A percentile compares a stretch with the other conserved stretches of the same genome.
Conservation (phyloP, 768 basidiomycete genomes). For the Boletus coccyginus region DNA sequence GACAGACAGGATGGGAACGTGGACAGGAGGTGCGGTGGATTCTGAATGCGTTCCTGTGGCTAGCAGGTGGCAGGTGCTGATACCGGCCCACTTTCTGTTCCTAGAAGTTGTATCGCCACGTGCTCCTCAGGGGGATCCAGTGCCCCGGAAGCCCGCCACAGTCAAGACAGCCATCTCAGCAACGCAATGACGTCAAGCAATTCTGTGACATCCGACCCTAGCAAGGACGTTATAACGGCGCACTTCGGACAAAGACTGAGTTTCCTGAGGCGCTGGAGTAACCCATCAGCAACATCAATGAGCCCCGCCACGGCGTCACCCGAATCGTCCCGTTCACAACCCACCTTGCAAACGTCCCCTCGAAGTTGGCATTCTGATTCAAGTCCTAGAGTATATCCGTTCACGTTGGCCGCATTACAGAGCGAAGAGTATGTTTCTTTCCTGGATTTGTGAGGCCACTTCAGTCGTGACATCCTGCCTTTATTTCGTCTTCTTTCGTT, state of each 20-base stretch:
- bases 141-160: not conserved
- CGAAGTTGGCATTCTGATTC: not conserved
- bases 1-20: not conserved
- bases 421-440: slow-evolving; percentile 25
- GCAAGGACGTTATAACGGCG: not conserved
- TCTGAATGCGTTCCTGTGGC: not conserved
- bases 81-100: not conserved
- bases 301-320: not conserved
- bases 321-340: not conserved
- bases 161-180: not conserved
- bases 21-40: slow-evolving; percentile 8
- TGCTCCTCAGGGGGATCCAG: slow-evolving; percentile 12
- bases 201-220: not conserved
- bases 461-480: not conserved
- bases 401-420: slow-evolving; percentile 9
- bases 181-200: not conserved
- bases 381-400: not conserved
- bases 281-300: not conserved
- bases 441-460: slow-evolving; percentile 17
- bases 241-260: not conserved
- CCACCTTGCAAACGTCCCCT: not conserved
- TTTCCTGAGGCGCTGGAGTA: slow-evolving; percentile 3
- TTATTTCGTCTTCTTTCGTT: not conserved
- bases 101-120: slow-evolving; percentile 12
- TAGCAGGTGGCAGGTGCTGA: not conserved